Conservation (phyloP, 2,329 filamentous ascomycete genomes). For the Diaporthe citriasiana region DNA sequence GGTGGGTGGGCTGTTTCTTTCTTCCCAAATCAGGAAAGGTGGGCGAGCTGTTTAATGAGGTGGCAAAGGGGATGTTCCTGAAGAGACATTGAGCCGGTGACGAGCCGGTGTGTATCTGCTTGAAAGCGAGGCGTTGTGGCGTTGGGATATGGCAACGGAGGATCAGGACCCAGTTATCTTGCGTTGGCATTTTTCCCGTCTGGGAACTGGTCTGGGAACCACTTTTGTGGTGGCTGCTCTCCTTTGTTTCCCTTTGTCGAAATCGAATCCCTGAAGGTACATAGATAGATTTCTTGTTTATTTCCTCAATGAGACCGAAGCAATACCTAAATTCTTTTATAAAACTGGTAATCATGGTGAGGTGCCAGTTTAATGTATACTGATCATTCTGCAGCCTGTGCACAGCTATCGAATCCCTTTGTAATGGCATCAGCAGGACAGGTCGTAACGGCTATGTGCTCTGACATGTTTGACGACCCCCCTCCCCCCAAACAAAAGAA, state of each 20-base stretch:
- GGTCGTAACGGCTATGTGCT: no score
- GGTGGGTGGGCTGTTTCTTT: conserved; percentile 29
- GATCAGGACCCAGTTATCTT: not conserved
- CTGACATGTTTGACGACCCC: no score
- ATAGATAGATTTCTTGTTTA: conserved; percentile 13
- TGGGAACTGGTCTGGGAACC: not conserved
- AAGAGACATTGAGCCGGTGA: not conserved
- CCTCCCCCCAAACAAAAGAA: no score
- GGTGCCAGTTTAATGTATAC: not conserved
- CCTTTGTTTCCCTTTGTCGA: not conserved
- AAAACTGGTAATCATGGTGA: not conserved
- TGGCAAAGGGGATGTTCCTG: not conserved
- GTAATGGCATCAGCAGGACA: not conserved
- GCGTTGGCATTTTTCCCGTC: not conserved
- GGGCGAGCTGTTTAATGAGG: conserved; percentile 4
- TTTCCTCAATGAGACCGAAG: conserved; percentile 15
- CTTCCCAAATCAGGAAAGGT: not conserved
- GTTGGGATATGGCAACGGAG: not conserved
- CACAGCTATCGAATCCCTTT: not conserved
- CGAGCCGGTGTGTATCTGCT: not conserved
- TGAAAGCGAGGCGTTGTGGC: conserved; percentile 19
- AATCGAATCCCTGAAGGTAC: not conserved
- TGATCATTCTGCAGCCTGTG: not conserved
- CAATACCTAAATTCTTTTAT: not conserved
- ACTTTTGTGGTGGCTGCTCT: not conserved